A percentile compares a stretch with the other conserved stretches of the same genome.
These are phyloP conservation scores for Aegilops tauschii DNA, from an alignment of 176 grass and related monocot genomes.

Conservation along the genomic window DNA sequence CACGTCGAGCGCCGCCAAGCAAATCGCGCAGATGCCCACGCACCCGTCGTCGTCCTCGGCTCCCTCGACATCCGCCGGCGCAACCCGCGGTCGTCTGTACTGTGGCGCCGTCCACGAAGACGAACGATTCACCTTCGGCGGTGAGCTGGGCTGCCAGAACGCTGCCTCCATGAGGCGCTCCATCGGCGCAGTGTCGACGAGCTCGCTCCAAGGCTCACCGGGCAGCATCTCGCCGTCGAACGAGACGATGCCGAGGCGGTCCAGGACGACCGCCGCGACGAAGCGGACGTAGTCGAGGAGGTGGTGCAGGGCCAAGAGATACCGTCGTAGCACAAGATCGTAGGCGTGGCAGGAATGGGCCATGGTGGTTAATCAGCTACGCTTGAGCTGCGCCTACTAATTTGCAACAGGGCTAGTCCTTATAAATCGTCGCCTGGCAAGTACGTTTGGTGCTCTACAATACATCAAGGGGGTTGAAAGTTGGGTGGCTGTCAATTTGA, in stretches of 20 bases:
- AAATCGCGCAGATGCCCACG: slow-evolving; percentile 35
- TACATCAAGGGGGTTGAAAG: neutral
- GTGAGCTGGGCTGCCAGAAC: neutral
- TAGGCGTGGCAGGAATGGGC: neutral
- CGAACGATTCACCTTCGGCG: neutral
- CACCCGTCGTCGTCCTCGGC: neutral
- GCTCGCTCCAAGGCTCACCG: neutral
- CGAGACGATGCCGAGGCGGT: slow-evolving; percentile 37
- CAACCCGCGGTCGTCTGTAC: neutral
- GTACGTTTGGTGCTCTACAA: neutral
- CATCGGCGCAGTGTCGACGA: neutral
- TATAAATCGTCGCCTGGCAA: neutral
- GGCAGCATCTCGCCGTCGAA: slow-evolving; percentile 27
- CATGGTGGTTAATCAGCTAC: neutral
- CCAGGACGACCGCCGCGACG: slow-evolving; percentile 24
- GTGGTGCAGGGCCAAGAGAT: slow-evolving; percentile 14
- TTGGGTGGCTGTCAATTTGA: neutral
- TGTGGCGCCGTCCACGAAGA: neutral
- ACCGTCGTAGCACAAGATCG: slow-evolving; percentile 4
- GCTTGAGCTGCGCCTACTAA: neutral
- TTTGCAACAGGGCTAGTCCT: neutral
- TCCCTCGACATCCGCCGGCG: neutral
- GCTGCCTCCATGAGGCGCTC: slow-evolving; percentile 29
- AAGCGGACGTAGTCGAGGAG: slow-evolving; percentile 33
- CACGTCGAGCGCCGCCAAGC: slow-evolving; percentile 32